Percentiles rank a stretch among this genome's conserved stretches.
Conservation (phyloP, 2,329 filamentous ascomycete genomes). For the Curvularia sp. region DNA sequence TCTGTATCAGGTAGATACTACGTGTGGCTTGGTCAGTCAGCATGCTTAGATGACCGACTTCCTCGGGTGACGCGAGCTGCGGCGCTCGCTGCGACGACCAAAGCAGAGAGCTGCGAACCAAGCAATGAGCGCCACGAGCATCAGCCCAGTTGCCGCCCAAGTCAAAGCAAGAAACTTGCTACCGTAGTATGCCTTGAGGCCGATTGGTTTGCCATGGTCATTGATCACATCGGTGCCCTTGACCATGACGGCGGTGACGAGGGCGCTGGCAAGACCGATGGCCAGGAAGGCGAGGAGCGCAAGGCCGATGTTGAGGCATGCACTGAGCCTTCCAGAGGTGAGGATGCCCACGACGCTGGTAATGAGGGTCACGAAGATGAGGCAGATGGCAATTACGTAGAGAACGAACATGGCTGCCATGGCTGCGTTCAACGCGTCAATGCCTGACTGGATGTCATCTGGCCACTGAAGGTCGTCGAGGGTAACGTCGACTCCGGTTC, state of each 20-base stretch:
- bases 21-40: not conserved
- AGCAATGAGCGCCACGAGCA: conserved; percentile 47
- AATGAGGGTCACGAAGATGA: conserved; percentile 60
- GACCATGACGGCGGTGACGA: conserved; percentile 68
- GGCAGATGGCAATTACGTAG: conserved; percentile 64
- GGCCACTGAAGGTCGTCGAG: conserved; percentile 65
- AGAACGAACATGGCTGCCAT: conserved; percentile 63
- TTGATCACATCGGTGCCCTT: conserved; percentile 63
- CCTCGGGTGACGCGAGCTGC: not conserved
- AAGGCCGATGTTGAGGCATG: conserved; percentile 59
- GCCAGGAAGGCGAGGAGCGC: conserved; percentile 61
- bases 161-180: conserved; percentile 64
- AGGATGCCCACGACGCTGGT: conserved; percentile 56
- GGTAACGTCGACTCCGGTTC: conserved; percentile 53
- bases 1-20: too few relatives aligned
- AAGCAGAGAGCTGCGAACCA: conserved; percentile 44
- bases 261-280: conserved; percentile 76
- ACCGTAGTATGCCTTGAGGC: conserved; percentile 59
- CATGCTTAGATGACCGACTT: conserved; percentile 2
- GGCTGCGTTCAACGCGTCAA: conserved; percentile 59
- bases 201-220: conserved; percentile 58
- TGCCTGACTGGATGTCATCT: conserved; percentile 60
- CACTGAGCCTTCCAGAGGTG: conserved; percentile 53
- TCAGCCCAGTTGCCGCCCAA: conserved; percentile 62
- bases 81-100: conserved; percentile 25